These are phyloP conservation scores for Casaregolazyma lundiana DNA, from an alignment of 1,139 yeast species.

Conservation along the genomic window DNA sequence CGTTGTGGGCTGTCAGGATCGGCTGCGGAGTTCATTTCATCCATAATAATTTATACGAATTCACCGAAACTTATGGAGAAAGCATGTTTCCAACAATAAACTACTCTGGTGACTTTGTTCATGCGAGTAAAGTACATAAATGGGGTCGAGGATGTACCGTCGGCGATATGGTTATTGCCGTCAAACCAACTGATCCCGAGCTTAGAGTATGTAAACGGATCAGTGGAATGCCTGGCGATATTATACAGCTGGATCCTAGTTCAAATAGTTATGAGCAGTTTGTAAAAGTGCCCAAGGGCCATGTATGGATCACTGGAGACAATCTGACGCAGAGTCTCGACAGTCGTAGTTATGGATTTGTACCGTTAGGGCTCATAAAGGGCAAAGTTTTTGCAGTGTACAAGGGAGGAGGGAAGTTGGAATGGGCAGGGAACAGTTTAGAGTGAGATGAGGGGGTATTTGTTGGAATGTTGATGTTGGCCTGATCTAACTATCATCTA, in stretches of 20 bases:
- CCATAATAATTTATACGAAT: constrained; percentile 65
- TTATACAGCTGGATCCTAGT: constrained; percentile 69
- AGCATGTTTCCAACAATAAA: constrained; percentile 92
- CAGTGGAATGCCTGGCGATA: constrained; percentile 95
- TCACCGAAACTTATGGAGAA: constrained; percentile 84
- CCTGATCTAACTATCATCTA: too few relatives aligned
- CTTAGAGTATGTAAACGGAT: constrained; percentile 88
- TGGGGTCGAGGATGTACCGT: constrained; percentile 58
- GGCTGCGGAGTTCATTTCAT: constrained; percentile 67
- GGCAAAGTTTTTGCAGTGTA: constrained; percentile 77
- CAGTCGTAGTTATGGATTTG: constrained; percentile 78
- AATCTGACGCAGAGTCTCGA: constrained; percentile 86
- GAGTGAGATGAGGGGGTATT: constrained; percentile 2
- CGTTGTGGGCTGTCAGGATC: constrained; percentile 43
- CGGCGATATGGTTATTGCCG: constrained; percentile 87
- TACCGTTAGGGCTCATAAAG: constrained; percentile 81
- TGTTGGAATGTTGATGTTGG: too few relatives aligned
- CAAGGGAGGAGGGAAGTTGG: constrained; percentile 20
- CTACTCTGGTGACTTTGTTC: constrained; percentile 71
- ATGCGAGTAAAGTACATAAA: constrained; percentile 58
- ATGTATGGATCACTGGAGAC: constrained; percentile 97
- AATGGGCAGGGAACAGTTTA: constrained; percentile 15
- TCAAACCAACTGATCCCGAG: constrained; percentile 84
- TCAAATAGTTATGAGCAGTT: constrained; percentile 41
- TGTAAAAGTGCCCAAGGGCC: constrained; percentile 61